Evolutionary conservation across 352 stramenopile species (phyloP), one percentile per base, ranked within the genome.

Genomic region (Phytophthora kernoviae): DNA sequence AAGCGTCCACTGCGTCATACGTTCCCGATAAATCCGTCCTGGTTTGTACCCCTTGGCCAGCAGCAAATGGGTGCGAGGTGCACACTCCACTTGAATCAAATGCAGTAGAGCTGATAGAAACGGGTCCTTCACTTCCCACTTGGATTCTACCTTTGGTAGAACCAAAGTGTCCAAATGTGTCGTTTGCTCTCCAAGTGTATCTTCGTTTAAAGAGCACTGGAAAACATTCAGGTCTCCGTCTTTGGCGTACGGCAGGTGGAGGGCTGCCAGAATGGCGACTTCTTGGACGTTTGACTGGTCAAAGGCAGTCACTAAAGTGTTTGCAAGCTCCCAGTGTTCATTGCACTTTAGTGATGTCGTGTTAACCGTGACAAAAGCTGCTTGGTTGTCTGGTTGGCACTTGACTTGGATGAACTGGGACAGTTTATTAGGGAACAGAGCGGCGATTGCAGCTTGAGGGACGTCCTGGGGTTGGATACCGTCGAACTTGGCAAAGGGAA

Each of bases 21-120:
- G 73, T 87, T 4, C 65, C 79, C 0, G 63, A 53, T 53, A 78
- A 52, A 24, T 87, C 62, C 74, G 77, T 21, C 81, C 77, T 3
- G 81, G 81, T 12, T 77, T 76, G 71, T 91, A 87, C 34, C 79
- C 81, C 45, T 91, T 91, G 26, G 68, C 65, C 14, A 89, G 56
- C 49, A 91, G 45, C 44, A 89, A 45, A 36, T 87, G 73, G n/a
- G 70, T 79, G 41, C 49, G 39, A 34, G 74, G 72, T 45, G 70
- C 66, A 34, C 81, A 70, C 53, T 89, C 79, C 26, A 86, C 65
- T 45, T 77, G 72, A 32, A 86, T 58, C 20, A 85, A 62, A 32
- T 88, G 79, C 55, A 91, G 58, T 17, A 91, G 50, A 0, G 58
- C 62, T 4, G 61, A 59, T n/a, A 91, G 52, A 47, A 80, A 89